Evolutionary conservation across 1,284 basidiomycete species (phyloP).

Genomic region (Leucoagaricus sp.): DNA sequence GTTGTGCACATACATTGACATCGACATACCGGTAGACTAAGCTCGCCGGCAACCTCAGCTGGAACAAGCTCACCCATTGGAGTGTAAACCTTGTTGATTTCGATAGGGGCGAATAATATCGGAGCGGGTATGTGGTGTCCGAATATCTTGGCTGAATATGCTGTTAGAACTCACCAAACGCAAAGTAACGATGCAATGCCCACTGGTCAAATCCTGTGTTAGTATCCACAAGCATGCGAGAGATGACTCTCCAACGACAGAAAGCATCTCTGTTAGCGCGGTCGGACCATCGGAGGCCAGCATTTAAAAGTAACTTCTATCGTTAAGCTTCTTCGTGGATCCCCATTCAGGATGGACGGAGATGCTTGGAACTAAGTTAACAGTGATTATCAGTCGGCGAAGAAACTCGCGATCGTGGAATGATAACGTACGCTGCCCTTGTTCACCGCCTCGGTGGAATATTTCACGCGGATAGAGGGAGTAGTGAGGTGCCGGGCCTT

Average conservation of each 20-base stretch:
- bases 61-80: too few relatives aligned
- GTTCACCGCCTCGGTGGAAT: constrained; percentile 43
- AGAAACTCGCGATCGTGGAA: too few relatives aligned
- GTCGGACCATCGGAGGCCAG: constrained; percentile 57
- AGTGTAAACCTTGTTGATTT: too few relatives aligned
- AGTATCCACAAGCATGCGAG: constrained; percentile 61
- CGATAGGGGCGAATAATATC: constrained; percentile 56
- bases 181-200: too few relatives aligned
- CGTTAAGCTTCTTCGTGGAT: constrained; percentile 51
- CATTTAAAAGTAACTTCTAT: constrained; percentile 60
- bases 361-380: too few relatives aligned
- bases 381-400: too few relatives aligned
- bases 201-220: constrained; percentile 55
- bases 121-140: constrained; percentile 54
- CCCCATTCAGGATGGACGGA: too few relatives aligned
- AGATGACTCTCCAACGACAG: constrained; percentile 54
- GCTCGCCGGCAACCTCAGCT: constrained; percentile 57
- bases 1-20: not conserved
- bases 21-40: constrained; percentile 47
- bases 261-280: constrained; percentile 54
- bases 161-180: too few relatives aligned
- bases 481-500: constrained; percentile 55
- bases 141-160: constrained; percentile 46
- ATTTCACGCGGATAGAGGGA: constrained; percentile 52
- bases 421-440: constrained; percentile 41